Conservation (phyloP, 2,329 filamentous ascomycete genomes). For the Scedosporium apiospermum region DNA sequence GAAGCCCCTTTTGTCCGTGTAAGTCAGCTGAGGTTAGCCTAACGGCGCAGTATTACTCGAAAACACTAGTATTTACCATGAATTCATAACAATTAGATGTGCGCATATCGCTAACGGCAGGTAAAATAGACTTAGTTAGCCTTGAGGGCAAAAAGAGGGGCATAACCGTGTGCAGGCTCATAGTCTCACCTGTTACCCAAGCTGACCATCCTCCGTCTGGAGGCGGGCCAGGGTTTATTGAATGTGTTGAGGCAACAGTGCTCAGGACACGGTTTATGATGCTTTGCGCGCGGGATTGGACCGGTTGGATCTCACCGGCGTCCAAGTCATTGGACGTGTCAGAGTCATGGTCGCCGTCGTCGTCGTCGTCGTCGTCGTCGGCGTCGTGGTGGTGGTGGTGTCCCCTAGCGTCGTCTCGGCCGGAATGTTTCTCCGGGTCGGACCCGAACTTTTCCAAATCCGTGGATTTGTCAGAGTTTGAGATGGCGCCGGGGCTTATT, state of each 20-base stretch:
- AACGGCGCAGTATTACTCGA: no score
- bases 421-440: slow-evolving; percentile 5
- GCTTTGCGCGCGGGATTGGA: slow-evolving; percentile 9
- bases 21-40: background rate
- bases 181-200: slow-evolving; percentile 30
- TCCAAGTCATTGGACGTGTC: background rate
- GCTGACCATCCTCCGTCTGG: slow-evolving; percentile 40
- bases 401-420: background rate
- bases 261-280: slow-evolving; percentile 29
- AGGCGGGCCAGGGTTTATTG: slow-evolving; percentile 33
- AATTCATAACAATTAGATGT: slow-evolving; percentile 40
- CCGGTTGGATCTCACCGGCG: slow-evolving; percentile 6
- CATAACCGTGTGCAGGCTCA: background rate
- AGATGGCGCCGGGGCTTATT: background rate
- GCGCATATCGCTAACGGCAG: slow-evolving; percentile 21
- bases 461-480: background rate
- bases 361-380: background rate
- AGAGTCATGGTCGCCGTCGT: background rate
- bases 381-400: background rate
- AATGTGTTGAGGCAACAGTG: slow-evolving; percentile 28
- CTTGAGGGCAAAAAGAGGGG: slow-evolving; percentile 1
- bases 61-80: slow-evolving; percentile 24
- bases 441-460: background rate
- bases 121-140: background rate
- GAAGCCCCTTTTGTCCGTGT: slow-evolving; percentile 28